Evolutionary conservation across 768 basidiomycete species (phyloP), one percentile per base, ranked within the genome.

Genomic region (Lentinula sp.): DNA sequence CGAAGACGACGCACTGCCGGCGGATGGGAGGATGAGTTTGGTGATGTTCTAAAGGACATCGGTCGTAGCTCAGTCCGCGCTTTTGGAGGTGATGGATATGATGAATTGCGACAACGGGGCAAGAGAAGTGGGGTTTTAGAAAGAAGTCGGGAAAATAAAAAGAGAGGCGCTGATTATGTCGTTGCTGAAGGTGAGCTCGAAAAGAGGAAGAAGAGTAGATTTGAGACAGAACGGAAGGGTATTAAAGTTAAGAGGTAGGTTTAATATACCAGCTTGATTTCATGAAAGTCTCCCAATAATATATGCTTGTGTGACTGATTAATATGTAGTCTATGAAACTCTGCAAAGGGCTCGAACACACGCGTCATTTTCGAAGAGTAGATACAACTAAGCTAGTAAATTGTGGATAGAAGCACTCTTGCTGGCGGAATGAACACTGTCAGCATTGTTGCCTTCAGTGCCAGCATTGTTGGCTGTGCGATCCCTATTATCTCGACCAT

Each of bases 1-100:
- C 76, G 80, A 58, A 77, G 82, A n/a, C 78, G 86, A 31, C 70
- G 83, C 31, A 71, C 84, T 51, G 86, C 84, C 7, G 88, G 85
- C 16, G 91, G 89, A 1, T 75, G 94, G 46, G 89, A 88, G 64
- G 91, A 90, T 65, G 94, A 93, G 71, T 95, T 95, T 67, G 84
- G 80, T 10, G 93, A 95, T 65, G 80, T 96, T 35, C 72, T 95
- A 46, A 75, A 84, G 60, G 73, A 70, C 43, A 77, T 75, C 37
- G 37, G 37, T 39, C 69, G 75, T 39, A 65, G 63, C 32, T 59
- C 74, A 31, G 65, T 65, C 18, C 71, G 70, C 50, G 69, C 76
- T 46, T 77, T 73, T 18, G 72, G 80, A 6, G 80, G 77, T 0
- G 91, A 93, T 69, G 93, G 91, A 9, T 95, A 95, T 61, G 93